phyloP scores from a whole-genome alignment of 2,329 filamentous ascomycete genomes.

The Cadophora luteo-olivacea region DNA sequence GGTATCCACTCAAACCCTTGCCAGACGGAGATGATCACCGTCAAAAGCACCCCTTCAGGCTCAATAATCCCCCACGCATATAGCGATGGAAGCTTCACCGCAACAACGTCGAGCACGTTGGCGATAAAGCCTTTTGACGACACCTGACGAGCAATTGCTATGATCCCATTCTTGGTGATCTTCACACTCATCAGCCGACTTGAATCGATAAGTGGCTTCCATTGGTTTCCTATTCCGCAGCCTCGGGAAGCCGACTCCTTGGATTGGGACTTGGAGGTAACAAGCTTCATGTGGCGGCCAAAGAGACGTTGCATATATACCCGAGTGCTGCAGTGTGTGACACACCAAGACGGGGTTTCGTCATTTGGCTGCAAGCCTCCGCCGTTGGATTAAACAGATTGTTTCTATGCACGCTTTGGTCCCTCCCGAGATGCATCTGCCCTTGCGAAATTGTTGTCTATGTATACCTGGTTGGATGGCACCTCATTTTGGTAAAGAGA shows the following conservation, averaged over 20 bases:
- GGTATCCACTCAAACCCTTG: neutral
- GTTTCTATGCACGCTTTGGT: neutral
- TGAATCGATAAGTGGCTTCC: neutral
- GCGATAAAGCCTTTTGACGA: neutral
- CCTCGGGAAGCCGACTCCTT: neutral
- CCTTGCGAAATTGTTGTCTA: neutral
- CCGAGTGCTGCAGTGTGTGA: neutral
- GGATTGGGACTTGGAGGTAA: neutral
- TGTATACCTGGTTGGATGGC: neutral
- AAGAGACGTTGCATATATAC: neutral
- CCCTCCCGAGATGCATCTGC: neutral
- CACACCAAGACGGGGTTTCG: neutral
- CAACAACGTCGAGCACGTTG: neutral
- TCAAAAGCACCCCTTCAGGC: neutral
- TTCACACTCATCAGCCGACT: neutral
- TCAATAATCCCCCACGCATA: conserved; percentile 5
- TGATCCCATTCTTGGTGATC: neutral
- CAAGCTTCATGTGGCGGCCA: neutral
- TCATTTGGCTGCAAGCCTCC: conserved; percentile 1
- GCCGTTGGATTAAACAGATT: neutral
- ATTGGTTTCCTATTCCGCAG: neutral
- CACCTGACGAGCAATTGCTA: neutral
- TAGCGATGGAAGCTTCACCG: neutral
- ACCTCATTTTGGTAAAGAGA: neutral
- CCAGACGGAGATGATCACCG: conserved; percentile 7